Conservation (phyloP, 2,329 filamentous ascomycete species). For the Calcarisporium arbuscula region DNA sequence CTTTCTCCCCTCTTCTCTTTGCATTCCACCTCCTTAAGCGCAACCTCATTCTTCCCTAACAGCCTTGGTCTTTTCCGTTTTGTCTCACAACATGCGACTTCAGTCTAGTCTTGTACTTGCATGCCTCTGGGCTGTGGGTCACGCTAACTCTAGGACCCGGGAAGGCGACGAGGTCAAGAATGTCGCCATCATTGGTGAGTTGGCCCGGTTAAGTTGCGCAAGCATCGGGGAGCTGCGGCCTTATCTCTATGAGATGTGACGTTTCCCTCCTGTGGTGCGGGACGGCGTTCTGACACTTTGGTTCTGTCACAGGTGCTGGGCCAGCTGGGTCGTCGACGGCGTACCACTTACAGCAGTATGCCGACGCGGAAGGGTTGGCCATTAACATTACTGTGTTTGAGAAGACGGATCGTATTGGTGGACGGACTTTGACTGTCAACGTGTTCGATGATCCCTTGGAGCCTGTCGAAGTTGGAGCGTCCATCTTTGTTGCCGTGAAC, state of each 20-base stretch:
- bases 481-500: constrained; percentile 85
- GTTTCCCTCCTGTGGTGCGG: too few relatives aligned
- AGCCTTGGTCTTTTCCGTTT: too few relatives aligned
- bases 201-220: neutral
- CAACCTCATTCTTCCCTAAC: too few relatives aligned
- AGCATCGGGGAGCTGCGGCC: too few relatives aligned
- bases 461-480: constrained; percentile 81
- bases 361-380: constrained; percentile 49
- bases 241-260: too few relatives aligned
- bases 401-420: constrained; percentile 68
- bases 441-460: constrained; percentile 60
- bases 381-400: constrained; percentile 88
- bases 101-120: too few relatives aligned
- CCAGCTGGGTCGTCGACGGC: constrained; percentile 82
- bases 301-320: constrained; percentile 62
- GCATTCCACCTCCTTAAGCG: too few relatives aligned
- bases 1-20: too few relatives aligned
- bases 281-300: too few relatives aligned
- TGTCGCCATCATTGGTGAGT: constrained; percentile 31
- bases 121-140: constrained; percentile 12
- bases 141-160: constrained; percentile 7
- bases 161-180: constrained; percentile 19
- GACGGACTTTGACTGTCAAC: constrained; percentile 79
- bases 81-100: too few relatives aligned
- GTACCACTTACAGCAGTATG: constrained; percentile 72